A percentile compares a stretch with the other conserved stretches of the same genome.
These are phyloP conservation scores for Chrysoporthe cubensis DNA, from an alignment of 2,329 filamentous ascomycete genomes.

Conservation along the genomic window DNA sequence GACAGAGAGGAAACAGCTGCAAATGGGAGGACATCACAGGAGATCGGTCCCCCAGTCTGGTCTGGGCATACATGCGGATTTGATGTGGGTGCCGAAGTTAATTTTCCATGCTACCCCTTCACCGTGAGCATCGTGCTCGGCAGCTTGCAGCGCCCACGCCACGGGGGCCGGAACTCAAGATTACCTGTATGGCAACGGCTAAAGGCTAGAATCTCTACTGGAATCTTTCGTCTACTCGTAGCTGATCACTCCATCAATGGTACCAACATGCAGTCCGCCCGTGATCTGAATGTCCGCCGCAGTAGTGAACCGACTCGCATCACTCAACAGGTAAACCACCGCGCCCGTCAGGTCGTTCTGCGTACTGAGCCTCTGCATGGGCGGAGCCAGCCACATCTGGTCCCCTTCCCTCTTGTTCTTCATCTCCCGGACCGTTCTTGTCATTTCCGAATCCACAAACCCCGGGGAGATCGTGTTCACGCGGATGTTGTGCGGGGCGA, in stretches of 20 bases:
- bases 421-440: constrained; percentile 35
- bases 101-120: no score
- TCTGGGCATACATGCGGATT: no score
- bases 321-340: constrained; percentile 48
- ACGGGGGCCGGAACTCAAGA: neutral
- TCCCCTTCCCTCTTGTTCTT: constrained; percentile 41
- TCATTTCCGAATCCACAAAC: constrained; percentile 44
- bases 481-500: constrained; percentile 41
- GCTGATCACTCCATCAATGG: constrained; percentile 42
- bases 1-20: neutral
- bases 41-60: neutral
- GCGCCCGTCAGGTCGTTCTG: constrained; percentile 48
- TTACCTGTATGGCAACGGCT: neutral
- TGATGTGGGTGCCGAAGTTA: no score
- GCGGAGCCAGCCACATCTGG: constrained; percentile 44
- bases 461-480: constrained; percentile 46
- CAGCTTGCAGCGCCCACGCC: no score
- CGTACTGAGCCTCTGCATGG: constrained; percentile 44
- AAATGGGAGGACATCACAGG: neutral
- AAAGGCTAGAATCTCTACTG: no score
- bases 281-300: constrained; percentile 49
- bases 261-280: constrained; percentile 47
- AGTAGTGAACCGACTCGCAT: constrained; percentile 48
- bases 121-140: no score
- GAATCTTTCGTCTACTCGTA: constrained; percentile 33